Percentiles rank a stretch among this genome's conserved stretches.
Conservation (phyloP, 2,329 filamentous ascomycete genomes). For the Parascedosporium putredinis region DNA sequence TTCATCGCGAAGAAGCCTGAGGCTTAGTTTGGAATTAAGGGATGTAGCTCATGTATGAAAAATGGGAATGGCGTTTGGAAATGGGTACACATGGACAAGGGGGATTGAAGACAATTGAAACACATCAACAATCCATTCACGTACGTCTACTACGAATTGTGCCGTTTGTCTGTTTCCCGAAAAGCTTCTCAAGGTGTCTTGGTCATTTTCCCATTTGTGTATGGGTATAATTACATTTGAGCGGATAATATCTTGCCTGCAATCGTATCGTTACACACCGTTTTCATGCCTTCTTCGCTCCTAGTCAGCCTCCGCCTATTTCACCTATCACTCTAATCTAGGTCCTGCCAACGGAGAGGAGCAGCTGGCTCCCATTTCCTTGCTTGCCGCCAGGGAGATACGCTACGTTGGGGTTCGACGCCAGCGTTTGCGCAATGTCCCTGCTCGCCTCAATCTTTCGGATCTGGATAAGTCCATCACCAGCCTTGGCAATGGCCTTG, state of each 20-base stretch:
- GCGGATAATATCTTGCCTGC: constrained; percentile 6
- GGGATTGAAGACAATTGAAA: too few species aligned
- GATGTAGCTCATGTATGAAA: not conserved
- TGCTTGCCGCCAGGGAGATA: constrained; percentile 77
- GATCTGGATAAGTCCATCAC: constrained; percentile 91
- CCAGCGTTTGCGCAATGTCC: constrained; percentile 86
- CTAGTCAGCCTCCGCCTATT: not conserved
- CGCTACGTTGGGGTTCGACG: constrained; percentile 87
- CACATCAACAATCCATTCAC: not conserved
- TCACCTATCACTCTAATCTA: constrained; percentile 22
- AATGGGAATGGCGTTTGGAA: not conserved
- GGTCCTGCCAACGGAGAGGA: constrained; percentile 40
- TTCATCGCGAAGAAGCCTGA: too few species aligned
- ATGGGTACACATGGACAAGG: not conserved
- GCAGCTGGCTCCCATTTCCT: constrained; percentile 38
- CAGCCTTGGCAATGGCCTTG: constrained; percentile 84
- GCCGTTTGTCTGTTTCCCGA: too few species aligned
- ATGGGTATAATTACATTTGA: constrained; percentile 8
- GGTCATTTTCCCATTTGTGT: constrained; percentile 3
- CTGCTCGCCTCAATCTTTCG: constrained; percentile 92
- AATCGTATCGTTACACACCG: constrained; percentile 5
- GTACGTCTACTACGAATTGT: too few species aligned
- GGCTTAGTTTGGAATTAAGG: not conserved
- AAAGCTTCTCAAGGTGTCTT: not conserved
- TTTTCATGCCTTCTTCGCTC: constrained; percentile 1